Evolutionary conservation across 78 protist genomes (phyloP).

Genomic region (Dictyostelium firmibasis): DNA sequence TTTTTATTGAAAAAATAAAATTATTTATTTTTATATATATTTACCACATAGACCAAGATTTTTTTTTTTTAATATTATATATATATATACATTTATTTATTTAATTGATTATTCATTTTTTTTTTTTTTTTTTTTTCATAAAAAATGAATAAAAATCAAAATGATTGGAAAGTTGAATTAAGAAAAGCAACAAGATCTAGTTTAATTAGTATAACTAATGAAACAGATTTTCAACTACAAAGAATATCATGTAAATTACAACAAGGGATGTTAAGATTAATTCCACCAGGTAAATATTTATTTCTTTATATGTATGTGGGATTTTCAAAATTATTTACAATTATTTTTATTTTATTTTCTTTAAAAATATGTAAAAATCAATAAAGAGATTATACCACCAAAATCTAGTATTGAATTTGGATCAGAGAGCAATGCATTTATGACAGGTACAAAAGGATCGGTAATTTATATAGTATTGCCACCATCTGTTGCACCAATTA

Average conservation of each 20-base stretch:
- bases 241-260: constrained; percentile 66
- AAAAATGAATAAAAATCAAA: background rate
- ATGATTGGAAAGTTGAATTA: constrained; percentile 62
- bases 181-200: constrained; percentile 61
- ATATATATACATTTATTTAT: background rate
- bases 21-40: too few species aligned
- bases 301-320: background rate
- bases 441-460: constrained; percentile 64
- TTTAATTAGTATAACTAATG: constrained; percentile 29
- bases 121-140: background rate
- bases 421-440: constrained; percentile 60
- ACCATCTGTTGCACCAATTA: constrained; percentile 3
- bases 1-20: too few species aligned
- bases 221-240: constrained; percentile 69
- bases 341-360: background rate
- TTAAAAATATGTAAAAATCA: background rate
- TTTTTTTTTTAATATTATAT: too few species aligned
- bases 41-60: background rate
- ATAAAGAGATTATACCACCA: constrained; percentile 43
- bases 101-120: background rate
- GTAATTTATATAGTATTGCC: constrained; percentile 55
- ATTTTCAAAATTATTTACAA: too few species aligned
- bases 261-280: constrained; percentile 63
- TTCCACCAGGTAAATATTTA: constrained; percentile 68
- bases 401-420: constrained; percentile 62